Base-by-base conservation (phyloP, 2,329 filamentous ascomycete genomes). In the Pleurostoma richardsiae region DNA sequence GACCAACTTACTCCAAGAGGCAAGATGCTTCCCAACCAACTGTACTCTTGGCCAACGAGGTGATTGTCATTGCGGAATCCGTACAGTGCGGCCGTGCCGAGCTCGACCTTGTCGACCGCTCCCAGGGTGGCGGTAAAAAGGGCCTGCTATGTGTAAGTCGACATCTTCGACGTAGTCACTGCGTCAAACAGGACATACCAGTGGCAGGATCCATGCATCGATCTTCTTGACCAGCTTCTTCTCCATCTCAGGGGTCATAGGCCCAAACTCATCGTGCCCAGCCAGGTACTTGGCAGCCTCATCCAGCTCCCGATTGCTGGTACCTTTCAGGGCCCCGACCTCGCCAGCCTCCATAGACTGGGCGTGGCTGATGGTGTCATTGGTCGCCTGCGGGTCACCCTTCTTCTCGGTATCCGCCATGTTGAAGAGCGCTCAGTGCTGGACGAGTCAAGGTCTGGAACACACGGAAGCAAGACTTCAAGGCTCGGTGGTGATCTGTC, bases 21-120 rank as follows among this genome's bases (percentile, higher is more conserved):
- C 2, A 62, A 41, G 29, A 62, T 59, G 46, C 59, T 62, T 36
- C 61, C 61, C 27, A 63, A 54, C 62, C 62, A 64, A 28, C 54
- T 57, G 41, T 65, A 65, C 40, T 60, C 45, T 29, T 65, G 60
- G 0, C 61, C 62, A 2, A 56, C 50, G 33, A 66, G 55, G 33
- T 61, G 43, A 36, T 61, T 64, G 44, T 67, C 64, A 26, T 43
- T 50, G 43, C 57, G 56, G 49, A 66, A 62, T 3, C 63, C 63
- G 33, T 66, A 65, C 4, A 66, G 50, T 4, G 62, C 59, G 3
- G 60, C 63, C 2, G 60, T 65, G n/a, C 56, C 59, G 29, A 64
- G 54, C 43, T 60, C 42, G 6, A 64, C 60, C 43, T 63, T 64
- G 46, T 64, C 61, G n/a, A 63, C 57, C 33, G 62, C 62, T 31